Evolutionary conservation across 1,284 basidiomycete species (phyloP).

Genomic region (Dichomitus squalens): DNA sequence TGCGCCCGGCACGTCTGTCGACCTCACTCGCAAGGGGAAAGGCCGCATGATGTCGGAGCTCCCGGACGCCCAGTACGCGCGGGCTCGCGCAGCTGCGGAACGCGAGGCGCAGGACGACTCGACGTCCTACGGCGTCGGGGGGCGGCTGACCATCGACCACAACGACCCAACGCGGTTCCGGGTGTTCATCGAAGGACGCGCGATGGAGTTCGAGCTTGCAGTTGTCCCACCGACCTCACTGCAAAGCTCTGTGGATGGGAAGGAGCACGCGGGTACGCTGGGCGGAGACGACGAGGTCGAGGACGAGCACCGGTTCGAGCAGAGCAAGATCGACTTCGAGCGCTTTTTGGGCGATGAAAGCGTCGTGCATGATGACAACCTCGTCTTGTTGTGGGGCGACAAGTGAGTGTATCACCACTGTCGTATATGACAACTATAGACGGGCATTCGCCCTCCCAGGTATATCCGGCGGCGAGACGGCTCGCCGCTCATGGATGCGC

Average conservation of each 20-base stretch:
- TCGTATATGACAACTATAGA: neutral
- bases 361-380: constrained; percentile 53
- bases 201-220: constrained; percentile 65
- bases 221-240: constrained; percentile 37
- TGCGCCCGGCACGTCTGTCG: constrained; percentile 25
- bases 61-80: constrained; percentile 11
- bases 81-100: constrained; percentile 2
- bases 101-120: constrained; percentile 14
- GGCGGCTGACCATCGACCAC: constrained; percentile 51
- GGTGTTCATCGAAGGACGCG: constrained; percentile 56
- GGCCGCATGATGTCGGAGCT: constrained; percentile 25
- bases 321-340: constrained; percentile 55
- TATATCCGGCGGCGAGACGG: constrained; percentile 65
- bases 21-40: constrained; percentile 27
- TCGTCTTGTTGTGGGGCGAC: constrained; percentile 70
- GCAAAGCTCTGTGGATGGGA: constrained; percentile 19
- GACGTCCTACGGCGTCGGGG: constrained; percentile 48
- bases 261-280: constrained; percentile 34
- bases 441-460: constrained; percentile 33
- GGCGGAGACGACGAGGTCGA: constrained; percentile 50
- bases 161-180: constrained; percentile 56
- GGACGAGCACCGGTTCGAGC: constrained; percentile 53
- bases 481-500: constrained; percentile 67
- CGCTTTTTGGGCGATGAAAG: constrained; percentile 57
- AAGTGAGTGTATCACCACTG: constrained; percentile 45